These are phyloP conservation scores for Lasiosphaeria ovina DNA, from an alignment of 495 filamentous ascomycete species.

Conservation along the genomic window DNA sequence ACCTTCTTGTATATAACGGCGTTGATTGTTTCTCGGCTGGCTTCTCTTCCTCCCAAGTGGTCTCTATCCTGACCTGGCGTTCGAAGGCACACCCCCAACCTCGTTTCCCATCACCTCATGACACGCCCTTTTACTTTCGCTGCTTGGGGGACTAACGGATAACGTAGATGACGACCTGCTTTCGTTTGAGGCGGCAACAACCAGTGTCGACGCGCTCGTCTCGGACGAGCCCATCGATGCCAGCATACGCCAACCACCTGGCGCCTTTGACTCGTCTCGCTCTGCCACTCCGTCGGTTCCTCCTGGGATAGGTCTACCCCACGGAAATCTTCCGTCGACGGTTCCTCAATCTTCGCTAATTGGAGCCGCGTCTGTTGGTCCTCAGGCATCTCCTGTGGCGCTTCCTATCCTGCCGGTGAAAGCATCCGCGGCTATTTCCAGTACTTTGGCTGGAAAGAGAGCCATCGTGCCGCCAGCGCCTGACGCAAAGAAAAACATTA, in stretches of 20 bases:
- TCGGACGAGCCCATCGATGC: slow-evolving; percentile 45
- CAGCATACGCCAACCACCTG: slow-evolving; percentile 26
- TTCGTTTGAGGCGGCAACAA: slow-evolving; percentile 51
- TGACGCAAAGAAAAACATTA: slow-evolving; percentile 49
- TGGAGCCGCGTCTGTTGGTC: slow-evolving; percentile 2
- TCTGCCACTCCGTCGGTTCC: slow-evolving; percentile 60
- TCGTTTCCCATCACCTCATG: not conserved
- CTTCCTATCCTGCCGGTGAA: slow-evolving; percentile 25
- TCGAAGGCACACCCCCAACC: not conserved
- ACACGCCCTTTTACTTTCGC: not conserved
- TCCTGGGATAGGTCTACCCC: slow-evolving; percentile 62
- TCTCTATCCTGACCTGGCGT: slow-evolving; percentile 1
- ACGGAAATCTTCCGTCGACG: slow-evolving; percentile 49
- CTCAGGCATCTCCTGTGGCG: slow-evolving; percentile 24
- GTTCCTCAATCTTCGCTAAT: slow-evolving; percentile 25
- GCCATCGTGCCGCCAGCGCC: slow-evolving; percentile 11
- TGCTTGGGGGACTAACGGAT: slow-evolving; percentile 34
- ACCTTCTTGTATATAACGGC: slow-evolving; percentile 37
- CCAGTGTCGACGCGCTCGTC: slow-evolving; percentile 57
- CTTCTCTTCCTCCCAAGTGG: slow-evolving; percentile 22
- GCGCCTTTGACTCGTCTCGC: slow-evolving; percentile 46
- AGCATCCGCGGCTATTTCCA: slow-evolving; percentile 10
- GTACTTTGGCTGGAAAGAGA: slow-evolving; percentile 29
- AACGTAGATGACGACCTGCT: slow-evolving; percentile 48
- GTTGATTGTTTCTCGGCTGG: slow-evolving; percentile 21